phyloP scores from a whole-genome alignment of 768 basidiomycete species.

The Megacollybia marginata region DNA sequence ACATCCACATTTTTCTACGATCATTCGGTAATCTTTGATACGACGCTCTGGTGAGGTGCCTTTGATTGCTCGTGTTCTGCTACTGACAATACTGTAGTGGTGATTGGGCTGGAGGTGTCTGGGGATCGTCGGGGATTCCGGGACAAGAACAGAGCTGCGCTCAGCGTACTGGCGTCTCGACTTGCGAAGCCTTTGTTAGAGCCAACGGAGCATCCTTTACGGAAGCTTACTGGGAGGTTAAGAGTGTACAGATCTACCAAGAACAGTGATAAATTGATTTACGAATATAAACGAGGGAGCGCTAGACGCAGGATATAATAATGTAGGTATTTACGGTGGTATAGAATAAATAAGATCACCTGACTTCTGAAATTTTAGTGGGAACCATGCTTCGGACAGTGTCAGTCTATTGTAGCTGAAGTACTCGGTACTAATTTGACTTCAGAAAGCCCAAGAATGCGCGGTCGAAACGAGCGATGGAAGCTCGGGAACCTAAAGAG shows the following conservation, averaged over 20 bases:
- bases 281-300: background rate
- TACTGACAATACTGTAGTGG: constrained; percentile 39
- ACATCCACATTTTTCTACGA: constrained; percentile 74
- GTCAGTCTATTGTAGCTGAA: background rate
- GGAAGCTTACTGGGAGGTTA: constrained; percentile 84
- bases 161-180: constrained; percentile 70
- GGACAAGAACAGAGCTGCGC: constrained; percentile 88
- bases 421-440: background rate
- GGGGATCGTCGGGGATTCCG: constrained; percentile 64
- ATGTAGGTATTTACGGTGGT: no score
- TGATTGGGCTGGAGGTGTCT: constrained; percentile 85
- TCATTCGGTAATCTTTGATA: constrained; percentile 78
- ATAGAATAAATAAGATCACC: no score
- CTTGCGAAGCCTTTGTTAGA: constrained; percentile 73
- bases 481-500: constrained; percentile 82
- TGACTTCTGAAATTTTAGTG: no score
- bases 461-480: constrained; percentile 82
- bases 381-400: constrained; percentile 6
- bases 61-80: constrained; percentile 9
- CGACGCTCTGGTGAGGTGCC: constrained; percentile 66
- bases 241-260: constrained; percentile 69
- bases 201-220: constrained; percentile 62
- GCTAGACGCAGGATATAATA: no score
- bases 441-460: constrained; percentile 85
- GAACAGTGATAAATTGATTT: background rate